These are phyloP conservation scores for Herpetomonas samuelpessoai DNA, from an alignment of 208 protist genomes.

Conservation along the genomic window DNA sequence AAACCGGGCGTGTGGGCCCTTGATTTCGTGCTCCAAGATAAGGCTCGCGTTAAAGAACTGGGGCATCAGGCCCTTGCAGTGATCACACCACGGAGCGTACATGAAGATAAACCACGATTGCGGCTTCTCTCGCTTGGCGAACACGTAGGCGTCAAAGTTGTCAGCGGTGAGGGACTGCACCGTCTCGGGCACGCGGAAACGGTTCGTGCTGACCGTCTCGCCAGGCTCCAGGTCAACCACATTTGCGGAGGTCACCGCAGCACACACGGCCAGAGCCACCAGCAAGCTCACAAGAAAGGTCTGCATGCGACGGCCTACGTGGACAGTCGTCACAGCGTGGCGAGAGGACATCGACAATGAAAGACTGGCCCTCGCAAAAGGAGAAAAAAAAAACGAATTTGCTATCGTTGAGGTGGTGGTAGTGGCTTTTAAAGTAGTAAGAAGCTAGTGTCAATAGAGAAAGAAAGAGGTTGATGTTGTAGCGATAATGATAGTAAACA, in stretches of 20 bases:
- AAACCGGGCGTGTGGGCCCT: slow-evolving; percentile 40
- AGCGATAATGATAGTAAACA: too few relatives aligned
- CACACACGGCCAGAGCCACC: too few relatives aligned
- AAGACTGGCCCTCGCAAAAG: too few relatives aligned
- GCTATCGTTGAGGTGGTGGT: slow-evolving; percentile 3
- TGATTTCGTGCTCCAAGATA: slow-evolving; percentile 14
- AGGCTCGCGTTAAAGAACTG: slow-evolving; percentile 68
- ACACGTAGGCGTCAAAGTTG: slow-evolving; percentile 72
- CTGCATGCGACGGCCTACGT: too few relatives aligned
- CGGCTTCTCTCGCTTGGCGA: slow-evolving; percentile 21
- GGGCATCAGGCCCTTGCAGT: slow-evolving; percentile 74
- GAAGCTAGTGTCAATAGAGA: too few relatives aligned
- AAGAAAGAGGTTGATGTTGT: too few relatives aligned
- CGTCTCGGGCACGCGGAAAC: slow-evolving; percentile 32
- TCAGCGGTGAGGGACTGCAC: slow-evolving; percentile 31
- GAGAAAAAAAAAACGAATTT: slow-evolving; percentile 21
- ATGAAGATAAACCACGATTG: slow-evolving; percentile 74
- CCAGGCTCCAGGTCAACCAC: slow-evolving; percentile 14
- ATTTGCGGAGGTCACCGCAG: too few relatives aligned
- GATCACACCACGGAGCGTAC: slow-evolving; percentile 81
- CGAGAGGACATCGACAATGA: too few relatives aligned
- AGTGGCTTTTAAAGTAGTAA: too few relatives aligned
- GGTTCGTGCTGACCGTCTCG: slow-evolving; percentile 11
- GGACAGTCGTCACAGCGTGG: too few relatives aligned
- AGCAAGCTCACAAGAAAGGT: too few relatives aligned